phyloP scores from a whole-genome alignment of 2,329 filamentous ascomycete species.

The Diaporthe longicolla region DNA sequence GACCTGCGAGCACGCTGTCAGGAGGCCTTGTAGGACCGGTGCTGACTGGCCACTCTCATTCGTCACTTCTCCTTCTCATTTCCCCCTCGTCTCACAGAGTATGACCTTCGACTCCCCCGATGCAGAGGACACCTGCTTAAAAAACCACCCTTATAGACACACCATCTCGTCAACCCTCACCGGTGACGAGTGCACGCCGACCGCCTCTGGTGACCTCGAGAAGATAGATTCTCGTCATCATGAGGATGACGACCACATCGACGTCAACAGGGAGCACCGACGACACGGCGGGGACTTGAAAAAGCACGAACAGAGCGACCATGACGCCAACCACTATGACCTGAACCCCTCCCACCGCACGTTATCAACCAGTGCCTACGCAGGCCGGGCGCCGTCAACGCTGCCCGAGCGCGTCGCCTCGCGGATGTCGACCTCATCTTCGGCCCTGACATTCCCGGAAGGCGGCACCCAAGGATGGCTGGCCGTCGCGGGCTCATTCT shows the following conservation, averaged over 20 bases:
- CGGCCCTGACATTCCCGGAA: constrained; percentile 73
- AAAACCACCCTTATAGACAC: constrained; percentile 48
- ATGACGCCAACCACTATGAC: constrained; percentile 7
- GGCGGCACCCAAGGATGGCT: constrained; percentile 80
- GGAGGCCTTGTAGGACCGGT: neutral
- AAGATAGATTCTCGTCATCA: constrained; percentile 41
- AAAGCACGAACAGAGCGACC: neutral
- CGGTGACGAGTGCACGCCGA: constrained; percentile 34
- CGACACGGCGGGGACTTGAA: constrained; percentile 5
- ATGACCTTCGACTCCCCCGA: constrained; percentile 50
- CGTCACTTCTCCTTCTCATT: constrained; percentile 36
- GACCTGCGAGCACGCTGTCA: neutral
- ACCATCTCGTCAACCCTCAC: constrained; percentile 33
- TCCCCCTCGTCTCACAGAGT: constrained; percentile 26
- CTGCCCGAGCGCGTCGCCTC: constrained; percentile 40
- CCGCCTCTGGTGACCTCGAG: constrained; percentile 40
- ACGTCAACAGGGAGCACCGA: constrained; percentile 37
- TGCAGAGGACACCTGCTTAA: constrained; percentile 60
- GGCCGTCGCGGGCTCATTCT: constrained; percentile 83
- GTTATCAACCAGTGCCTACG: constrained; percentile 25
- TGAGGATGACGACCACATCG: constrained; percentile 33
- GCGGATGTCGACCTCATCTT: constrained; percentile 42
- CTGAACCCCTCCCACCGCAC: constrained; percentile 32
- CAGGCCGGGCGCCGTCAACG: constrained; percentile 15
- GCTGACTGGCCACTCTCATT: constrained; percentile 6